Base-by-base conservation (phyloP, 2,329 filamentous ascomycete species). In the Sclerotinia trifoliorum region DNA sequence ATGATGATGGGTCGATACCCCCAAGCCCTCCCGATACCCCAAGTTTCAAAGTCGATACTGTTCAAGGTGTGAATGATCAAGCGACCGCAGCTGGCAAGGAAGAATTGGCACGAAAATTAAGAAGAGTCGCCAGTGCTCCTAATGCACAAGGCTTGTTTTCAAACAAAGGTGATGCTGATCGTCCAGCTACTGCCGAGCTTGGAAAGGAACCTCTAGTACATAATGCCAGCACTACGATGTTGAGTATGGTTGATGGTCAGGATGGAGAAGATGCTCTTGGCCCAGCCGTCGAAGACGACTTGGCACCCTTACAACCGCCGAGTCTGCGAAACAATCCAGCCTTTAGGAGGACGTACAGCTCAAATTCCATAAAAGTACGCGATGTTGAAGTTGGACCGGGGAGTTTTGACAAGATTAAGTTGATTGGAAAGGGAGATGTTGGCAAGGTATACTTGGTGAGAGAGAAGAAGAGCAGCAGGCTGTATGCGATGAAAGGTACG, bases 351-450 rank as follows among this genome's bases (percentile, higher is more conserved):
- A 99, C 95, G 3, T 99, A 99, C 80, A 98, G 95, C 80, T 97
- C 94, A 73, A 99, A 98, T 80, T 98, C 95, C 52, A 99, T 99
- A 84, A 99, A 99, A 81, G 92, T 98, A 73, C 88, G 95, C 75
- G 93, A 97, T 78, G 95, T 99, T 60, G 95, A 99, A 80, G 95
- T 99, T 48, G 92, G 93, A 0, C 95, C 95, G 0, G 85, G 91
- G 71, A 98, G 94, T 78, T 99, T 99, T 76, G 95, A 99, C 84
- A 99, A 99, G 86, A 97, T 99, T 80, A 99, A 99, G 80, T 85
- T 99, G 80, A 97, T 99, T 77, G 95, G 95, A 68, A 99, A 99
- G 82, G 95, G 95, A 69, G 95, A 99, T 80, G 95, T 99, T 32
- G 95, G 95, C 71, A 99, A 99, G 82, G 95, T 99, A 1, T 99